These are phyloP conservation scores for Fonsecaea erecta DNA, from an alignment of 2,329 filamentous ascomycete species.

Conservation along the genomic window DNA sequence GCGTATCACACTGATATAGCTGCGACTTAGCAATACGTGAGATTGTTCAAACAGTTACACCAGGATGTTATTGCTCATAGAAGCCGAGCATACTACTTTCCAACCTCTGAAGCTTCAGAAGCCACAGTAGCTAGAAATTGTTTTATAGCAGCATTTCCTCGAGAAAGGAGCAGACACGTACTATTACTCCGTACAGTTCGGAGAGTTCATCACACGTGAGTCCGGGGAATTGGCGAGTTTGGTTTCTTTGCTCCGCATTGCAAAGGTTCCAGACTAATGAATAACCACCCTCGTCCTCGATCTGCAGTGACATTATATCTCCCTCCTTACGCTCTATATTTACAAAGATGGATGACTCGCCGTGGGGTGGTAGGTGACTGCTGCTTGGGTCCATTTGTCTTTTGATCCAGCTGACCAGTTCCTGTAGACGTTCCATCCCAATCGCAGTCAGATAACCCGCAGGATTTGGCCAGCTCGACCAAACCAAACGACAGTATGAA, in stretches of 20 bases:
- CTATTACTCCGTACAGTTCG: too few species aligned
- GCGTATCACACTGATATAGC: background rate
- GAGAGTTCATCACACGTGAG: too few species aligned
- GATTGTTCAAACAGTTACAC: background rate
- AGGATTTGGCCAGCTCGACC: conserved; percentile 38
- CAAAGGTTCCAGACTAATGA: conserved; percentile 8
- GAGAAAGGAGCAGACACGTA: too few species aligned
- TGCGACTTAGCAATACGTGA: background rate
- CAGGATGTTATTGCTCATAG: background rate
- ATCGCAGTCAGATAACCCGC: conserved; percentile 40
- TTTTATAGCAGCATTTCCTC: too few species aligned
- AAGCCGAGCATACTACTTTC: background rate
- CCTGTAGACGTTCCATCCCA: conserved; percentile 53
- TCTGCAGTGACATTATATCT: background rate
- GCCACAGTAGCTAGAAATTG: background rate
- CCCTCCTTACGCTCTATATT: background rate
- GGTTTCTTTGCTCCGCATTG: conserved; percentile 14
- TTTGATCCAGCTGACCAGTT: conserved; percentile 36
- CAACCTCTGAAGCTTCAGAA: background rate
- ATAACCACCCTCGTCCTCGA: conserved; percentile 2
- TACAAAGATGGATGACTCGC: conserved; percentile 47
- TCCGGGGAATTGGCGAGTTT: conserved; percentile 3
- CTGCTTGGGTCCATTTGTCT: conserved; percentile 35
- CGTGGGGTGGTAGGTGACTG: conserved; percentile 54
- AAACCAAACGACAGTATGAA: conserved; percentile 38